Conservation (phyloP, 2,329 filamentous ascomycete species). For the Lachnellula arida region DNA sequence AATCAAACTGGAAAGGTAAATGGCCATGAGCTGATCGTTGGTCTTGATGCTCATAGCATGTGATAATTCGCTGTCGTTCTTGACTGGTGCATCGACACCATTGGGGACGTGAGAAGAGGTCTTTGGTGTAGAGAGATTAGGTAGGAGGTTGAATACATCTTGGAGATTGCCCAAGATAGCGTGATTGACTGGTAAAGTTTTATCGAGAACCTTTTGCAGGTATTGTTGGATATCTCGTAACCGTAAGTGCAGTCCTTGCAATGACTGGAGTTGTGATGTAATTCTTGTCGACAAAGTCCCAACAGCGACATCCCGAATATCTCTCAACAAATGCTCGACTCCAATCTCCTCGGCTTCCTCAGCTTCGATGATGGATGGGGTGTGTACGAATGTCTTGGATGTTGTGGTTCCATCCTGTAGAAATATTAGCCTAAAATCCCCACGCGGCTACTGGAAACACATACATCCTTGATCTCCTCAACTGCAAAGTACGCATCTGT, state of each 20-base stretch:
- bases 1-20: slow-evolving; percentile 95
- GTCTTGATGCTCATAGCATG: slow-evolving; percentile 98
- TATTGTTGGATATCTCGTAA: slow-evolving; percentile 94
- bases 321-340: slow-evolving; percentile 93
- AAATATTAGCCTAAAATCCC: slow-evolving; percentile 11
- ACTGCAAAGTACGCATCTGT: slow-evolving; percentile 99
- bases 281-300: slow-evolving; percentile 95
- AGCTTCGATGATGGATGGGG: slow-evolving; percentile 95
- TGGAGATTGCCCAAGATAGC: slow-evolving; percentile 97
- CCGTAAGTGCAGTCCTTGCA: slow-evolving; percentile 91
- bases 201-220: slow-evolving; percentile 91
- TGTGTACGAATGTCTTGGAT: slow-evolving; percentile 96
- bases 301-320: slow-evolving; percentile 96
- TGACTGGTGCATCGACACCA: slow-evolving; percentile 39
- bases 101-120: slow-evolving; percentile 50
- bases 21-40: slow-evolving; percentile 97
- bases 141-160: slow-evolving; percentile 97
- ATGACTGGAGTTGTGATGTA: slow-evolving; percentile 93
- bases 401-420: slow-evolving; percentile 90
- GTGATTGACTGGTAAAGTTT: slow-evolving; percentile 91
- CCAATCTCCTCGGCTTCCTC: slow-evolving; percentile 99
- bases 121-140: slow-evolving; percentile 85
- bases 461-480: slow-evolving; percentile 98
- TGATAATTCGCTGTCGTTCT: slow-evolving; percentile 78
- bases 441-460: slow-evolving; percentile 31